Evolutionary conservation across 2,329 filamentous ascomycete species (phyloP).

Genomic region (Paramyrothecium roridum): DNA sequence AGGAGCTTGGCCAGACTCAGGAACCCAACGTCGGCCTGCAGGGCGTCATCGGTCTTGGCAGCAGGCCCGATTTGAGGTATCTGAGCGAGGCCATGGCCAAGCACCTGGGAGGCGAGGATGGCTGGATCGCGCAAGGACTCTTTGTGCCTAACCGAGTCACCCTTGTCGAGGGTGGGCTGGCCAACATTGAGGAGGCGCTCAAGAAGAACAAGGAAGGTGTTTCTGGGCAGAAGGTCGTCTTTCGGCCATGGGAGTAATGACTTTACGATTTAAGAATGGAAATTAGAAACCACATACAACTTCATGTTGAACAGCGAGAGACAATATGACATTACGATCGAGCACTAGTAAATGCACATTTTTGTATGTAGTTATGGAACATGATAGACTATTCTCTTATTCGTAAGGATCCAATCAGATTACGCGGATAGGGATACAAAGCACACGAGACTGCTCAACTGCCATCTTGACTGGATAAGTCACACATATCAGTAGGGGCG

Average conservation of each 20-base stretch:
- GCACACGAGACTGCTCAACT: too few relatives aligned
- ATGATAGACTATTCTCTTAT: too few relatives aligned
- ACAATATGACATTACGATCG: too few relatives aligned
- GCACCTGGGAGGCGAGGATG: conserved; percentile 21
- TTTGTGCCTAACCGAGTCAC: conserved; percentile 22
- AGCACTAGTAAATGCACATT: too few relatives aligned
- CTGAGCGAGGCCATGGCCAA: conserved; percentile 24
- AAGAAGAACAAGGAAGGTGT: conserved; percentile 20
- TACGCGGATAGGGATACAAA: too few relatives aligned
- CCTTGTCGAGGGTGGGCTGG: conserved; percentile 23
- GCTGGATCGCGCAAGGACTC: conserved; percentile 24
- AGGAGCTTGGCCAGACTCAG: conserved; percentile 11
- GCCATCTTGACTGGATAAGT: too few relatives aligned
- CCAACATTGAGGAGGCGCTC: conserved; percentile 17
- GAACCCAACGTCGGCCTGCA: conserved; percentile 3
- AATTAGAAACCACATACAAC: too few relatives aligned
- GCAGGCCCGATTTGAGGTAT: conserved; percentile 18
- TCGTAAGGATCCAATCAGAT: too few relatives aligned
- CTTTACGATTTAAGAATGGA: too few relatives aligned
- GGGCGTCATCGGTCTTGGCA: conserved; percentile 15
- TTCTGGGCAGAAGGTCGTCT: conserved; percentile 20
- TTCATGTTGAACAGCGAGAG: too few relatives aligned
- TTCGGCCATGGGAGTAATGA: conserved; percentile 7
- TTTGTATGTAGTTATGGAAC: too few relatives aligned
- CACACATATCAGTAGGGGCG: too few relatives aligned